Evolutionary conservation across 352 stramenopile species (phyloP), one percentile per base, ranked within the genome.

Genomic region (Pythium plurisporium): DNA sequence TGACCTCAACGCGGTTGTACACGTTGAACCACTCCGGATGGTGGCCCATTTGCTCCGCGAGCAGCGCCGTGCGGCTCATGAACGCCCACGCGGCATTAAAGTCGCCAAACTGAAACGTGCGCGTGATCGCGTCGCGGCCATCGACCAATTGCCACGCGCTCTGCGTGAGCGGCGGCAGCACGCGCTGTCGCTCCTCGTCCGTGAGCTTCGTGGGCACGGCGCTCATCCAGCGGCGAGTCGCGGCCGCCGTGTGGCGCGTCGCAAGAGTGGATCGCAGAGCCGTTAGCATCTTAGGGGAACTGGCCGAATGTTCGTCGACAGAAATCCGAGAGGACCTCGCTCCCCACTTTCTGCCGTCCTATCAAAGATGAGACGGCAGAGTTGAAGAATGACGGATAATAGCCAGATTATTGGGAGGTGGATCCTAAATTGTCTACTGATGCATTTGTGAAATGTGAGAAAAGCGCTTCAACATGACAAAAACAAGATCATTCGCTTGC

Each of bases 21-120:
- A 99, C 95, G 69, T 99, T 99, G 71, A 97, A 98, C 96, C 96
- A 99, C 82, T 99, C 96, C 1, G 96, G 96, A 79, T 99, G 96
- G 81, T 99, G 96, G 73, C 98, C 86, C 82, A 98, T 87, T 50
- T 93, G 70, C 69, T 96, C 84, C 4, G 86, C 86, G 29, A 90
- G 65, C 48, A 87, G 65, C 31, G 86, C 86, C 19, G 72, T 70
- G 42, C 77, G 69, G 43, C 50, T 85, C 84, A 94, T 96, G 61
- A 95, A 94, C 26, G 62, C 51, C 74, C 82, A 96, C 2, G 86
- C 85, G 50, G 86, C 51, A 47, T 75, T 85, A 52, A 96, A 96
- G 61, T 96, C 82, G 43, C 65, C 64, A 56, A 96, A 96, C 57
- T 81, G 59, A 70, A 95, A 96, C 49, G 55, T 76, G 55, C 87